These are phyloP conservation scores for Allantophomopsis cytisporea DNA, from an alignment of 2,329 filamentous ascomycete species.

Conservation along the genomic window DNA sequence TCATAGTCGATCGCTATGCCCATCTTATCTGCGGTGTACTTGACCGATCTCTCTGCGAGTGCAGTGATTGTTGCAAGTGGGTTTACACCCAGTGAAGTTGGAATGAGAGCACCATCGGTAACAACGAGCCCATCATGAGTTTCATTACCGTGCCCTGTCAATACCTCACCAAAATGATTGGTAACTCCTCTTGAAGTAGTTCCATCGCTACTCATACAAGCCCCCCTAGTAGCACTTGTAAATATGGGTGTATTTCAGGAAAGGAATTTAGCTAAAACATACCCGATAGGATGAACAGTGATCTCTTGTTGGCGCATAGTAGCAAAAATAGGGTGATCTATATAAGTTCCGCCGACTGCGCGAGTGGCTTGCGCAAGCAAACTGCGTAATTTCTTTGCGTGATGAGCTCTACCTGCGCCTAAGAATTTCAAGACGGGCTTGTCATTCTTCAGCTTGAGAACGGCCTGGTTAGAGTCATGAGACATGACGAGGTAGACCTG, in stretches of 20 bases:
- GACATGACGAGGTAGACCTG: constrained; percentile 55
- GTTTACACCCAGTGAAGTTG: constrained; percentile 48
- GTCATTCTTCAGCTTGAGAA: constrained; percentile 42
- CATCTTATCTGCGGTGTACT: constrained; percentile 30
- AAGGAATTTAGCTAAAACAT: constrained; percentile 11
- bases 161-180: constrained; percentile 47
- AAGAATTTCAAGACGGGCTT: constrained; percentile 44
- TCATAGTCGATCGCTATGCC: constrained; percentile 20
- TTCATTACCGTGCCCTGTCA: constrained; percentile 34
- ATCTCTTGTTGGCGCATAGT: constrained; percentile 41
- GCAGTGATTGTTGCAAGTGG: constrained; percentile 58
- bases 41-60: constrained; percentile 49
- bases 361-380: constrained; percentile 39
- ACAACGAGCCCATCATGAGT: constrained; percentile 46
- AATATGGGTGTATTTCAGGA: not conserved
- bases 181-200: constrained; percentile 42
- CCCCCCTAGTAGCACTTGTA: constrained; percentile 30
- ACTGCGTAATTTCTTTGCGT: constrained; percentile 36
- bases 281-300: constrained; percentile 54
- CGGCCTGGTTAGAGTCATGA: constrained; percentile 51
- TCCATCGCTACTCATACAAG: constrained; percentile 45
- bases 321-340: constrained; percentile 43
- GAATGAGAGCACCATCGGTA: constrained; percentile 46
- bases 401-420: constrained; percentile 40
- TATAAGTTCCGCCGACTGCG: constrained; percentile 44